Percentiles rank a stretch among this genome's conserved stretches.
phyloP scores from a whole-genome alignment of 495 filamentous ascomycete species.

The Thozetella sp. region DNA sequence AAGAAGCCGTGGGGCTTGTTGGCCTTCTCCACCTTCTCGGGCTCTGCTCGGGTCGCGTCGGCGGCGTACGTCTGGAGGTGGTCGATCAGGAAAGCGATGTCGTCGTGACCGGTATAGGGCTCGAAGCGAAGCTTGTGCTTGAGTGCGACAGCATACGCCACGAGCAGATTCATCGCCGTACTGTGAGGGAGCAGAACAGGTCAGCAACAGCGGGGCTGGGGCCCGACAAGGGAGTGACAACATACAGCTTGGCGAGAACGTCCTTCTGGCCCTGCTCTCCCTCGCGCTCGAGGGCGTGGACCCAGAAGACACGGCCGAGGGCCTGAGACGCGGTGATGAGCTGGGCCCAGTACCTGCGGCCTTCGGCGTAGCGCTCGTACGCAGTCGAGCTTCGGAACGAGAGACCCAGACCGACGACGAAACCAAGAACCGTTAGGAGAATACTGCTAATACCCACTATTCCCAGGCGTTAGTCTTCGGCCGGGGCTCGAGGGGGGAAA shows the following conservation, averaged over 20 bases:
- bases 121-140: conserved; percentile 92
- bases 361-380: conserved; percentile 82
- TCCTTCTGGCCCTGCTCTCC: conserved; percentile 66
- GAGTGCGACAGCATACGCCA: conserved; percentile 74
- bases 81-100: conserved; percentile 57
- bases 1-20: conserved; percentile 49
- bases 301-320: conserved; percentile 78
- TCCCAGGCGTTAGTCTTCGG: conserved; percentile 3
- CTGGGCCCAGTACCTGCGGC: conserved; percentile 76
- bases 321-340: conserved; percentile 73
- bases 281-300: conserved; percentile 69
- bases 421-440: conserved; percentile 83
- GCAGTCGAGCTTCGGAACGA: conserved; percentile 85
- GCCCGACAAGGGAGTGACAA: conserved; percentile 1
- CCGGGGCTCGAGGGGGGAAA: not conserved
- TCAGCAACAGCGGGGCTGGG: conserved; percentile 9
- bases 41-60: conserved; percentile 58
- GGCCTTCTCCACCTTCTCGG: conserved; percentile 32
- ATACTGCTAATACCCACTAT: conserved; percentile 64
- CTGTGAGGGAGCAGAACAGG: conserved; percentile 26
- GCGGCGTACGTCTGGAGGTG: conserved; percentile 73
- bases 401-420: conserved; percentile 82
- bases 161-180: conserved; percentile 78
- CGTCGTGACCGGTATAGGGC: conserved; percentile 75
- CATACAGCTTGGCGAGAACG: conserved; percentile 68